A percentile compares a stretch with the other conserved stretches of the same genome.
Evolutionary conservation across 306 rosid species (phyloP).

Genomic region (Sesbania bispinosa): DNA sequence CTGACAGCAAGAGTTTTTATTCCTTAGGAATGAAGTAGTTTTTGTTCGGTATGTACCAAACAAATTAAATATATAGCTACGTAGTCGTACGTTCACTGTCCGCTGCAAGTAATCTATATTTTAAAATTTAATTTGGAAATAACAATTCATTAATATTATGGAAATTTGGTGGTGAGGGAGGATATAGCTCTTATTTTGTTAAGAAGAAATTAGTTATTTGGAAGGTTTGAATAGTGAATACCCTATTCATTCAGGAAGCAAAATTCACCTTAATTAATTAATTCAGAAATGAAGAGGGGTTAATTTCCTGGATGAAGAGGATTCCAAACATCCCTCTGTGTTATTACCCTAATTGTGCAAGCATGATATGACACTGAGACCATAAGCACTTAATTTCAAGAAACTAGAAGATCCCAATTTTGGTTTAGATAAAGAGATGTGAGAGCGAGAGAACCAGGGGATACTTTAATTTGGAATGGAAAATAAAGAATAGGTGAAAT

Average conservation of each 20-base stretch:
- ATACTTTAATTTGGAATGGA: not conserved
- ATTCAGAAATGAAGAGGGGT: too few relatives aligned
- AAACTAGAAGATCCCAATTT: conserved; percentile 30
- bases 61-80: not conserved
- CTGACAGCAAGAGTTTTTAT: not conserved
- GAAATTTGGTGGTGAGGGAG: not conserved
- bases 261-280: too few relatives aligned
- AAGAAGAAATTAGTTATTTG: too few relatives aligned
- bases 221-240: too few relatives aligned
- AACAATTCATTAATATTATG: not conserved
- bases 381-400: conserved; percentile 37
- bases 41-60: not conserved
- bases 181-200: too few relatives aligned
- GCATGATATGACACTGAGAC: conserved; percentile 41
- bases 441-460: not conserved
- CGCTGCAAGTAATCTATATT: not conserved
- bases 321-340: conserved; percentile 22
- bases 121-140: not conserved
- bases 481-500: too few relatives aligned
- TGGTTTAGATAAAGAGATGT: not conserved
- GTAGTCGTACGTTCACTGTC: too few relatives aligned
- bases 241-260: conserved; percentile 19
- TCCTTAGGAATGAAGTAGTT: not conserved
- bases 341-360: conserved; percentile 38
- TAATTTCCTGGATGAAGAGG: too few relatives aligned